Evolutionary conservation across 805 yeast species (phyloP), one percentile per base, ranked within the genome.

Genomic region (Barnettozyma californica): DNA sequence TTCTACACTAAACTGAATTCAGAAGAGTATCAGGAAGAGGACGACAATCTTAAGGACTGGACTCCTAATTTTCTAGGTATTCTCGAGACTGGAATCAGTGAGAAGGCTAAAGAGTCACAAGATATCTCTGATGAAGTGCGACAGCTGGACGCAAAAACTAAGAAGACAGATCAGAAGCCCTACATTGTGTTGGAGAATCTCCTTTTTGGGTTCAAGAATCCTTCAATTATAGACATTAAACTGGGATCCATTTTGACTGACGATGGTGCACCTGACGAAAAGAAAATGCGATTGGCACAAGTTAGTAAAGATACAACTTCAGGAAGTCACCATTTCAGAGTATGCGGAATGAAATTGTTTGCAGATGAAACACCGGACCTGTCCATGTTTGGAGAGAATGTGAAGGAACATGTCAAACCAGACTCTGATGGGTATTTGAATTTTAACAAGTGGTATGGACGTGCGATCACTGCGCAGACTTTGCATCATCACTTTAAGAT

Each of bases 301-400:
- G 97, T 94, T 0, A 77, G 94, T 41, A 61, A 67, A 1, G 49
- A 68, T 0, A 92, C 98, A 1, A 92, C 98, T 0, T 84, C 94
- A 41, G 96, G 97, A 0, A 69, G 83, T 4, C 69, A 87, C 11
- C 76, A 81, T 16, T 81, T 84, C 54, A 70, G 99, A 51, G 79
- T 92, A 3, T 91, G 98, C 58, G 99, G 99, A 0, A 87, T 92
- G 92, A 83, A 82, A 52, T 65, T 84, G 5, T 73, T 64, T 53
- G 50, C 56, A 25, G 57, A 56, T 31, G 16, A 44, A 1, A 0
- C 51, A 0, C 62, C 65, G 9, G 47, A 50, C n/a, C 19, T 58
- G 7, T 19, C 41, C 2, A 20, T 19, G 9, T 53, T 56, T 54
- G 18, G 46, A 19, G 44, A 53, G 42, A 53, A 44, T 1, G 51